phyloP scores from a whole-genome alignment of 495 filamentous ascomycete species.

The Amniculicola lignicola region DNA sequence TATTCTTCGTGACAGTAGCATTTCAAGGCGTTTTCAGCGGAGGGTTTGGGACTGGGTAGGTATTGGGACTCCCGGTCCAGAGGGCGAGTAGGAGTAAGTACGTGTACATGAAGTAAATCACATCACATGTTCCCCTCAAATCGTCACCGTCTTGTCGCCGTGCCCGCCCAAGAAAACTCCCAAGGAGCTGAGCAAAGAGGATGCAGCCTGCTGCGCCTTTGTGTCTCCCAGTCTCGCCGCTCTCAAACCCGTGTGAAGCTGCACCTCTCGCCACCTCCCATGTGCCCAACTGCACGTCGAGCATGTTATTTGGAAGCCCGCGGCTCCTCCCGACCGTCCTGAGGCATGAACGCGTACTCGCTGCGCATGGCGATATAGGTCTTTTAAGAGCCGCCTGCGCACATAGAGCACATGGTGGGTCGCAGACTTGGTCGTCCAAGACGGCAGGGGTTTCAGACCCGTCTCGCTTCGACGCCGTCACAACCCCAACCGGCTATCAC shows the following conservation, averaged over 20 bases:
- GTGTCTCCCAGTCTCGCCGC: too few relatives aligned
- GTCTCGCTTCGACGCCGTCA: conserved; percentile 22
- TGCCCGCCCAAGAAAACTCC: too few relatives aligned
- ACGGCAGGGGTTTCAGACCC: conserved; percentile 16
- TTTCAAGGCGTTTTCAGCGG: conserved; percentile 20
- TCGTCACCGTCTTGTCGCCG: too few relatives aligned
- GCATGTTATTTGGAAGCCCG: too few relatives aligned
- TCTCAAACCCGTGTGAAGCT: conserved; percentile 8
- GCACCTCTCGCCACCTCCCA: conserved; percentile 1
- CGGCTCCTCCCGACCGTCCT: background rate
- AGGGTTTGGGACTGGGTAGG: background rate
- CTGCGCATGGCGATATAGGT: conserved; percentile 15
- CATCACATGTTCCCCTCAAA: too few relatives aligned
- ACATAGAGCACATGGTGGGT: conserved; percentile 5
- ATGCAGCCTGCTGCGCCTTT: too few relatives aligned
- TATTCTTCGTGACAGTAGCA: conserved; percentile 1
- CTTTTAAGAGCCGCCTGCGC: background rate
- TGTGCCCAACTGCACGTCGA: background rate
- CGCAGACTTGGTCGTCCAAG: conserved; percentile 3
- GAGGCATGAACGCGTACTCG: conserved; percentile 7
- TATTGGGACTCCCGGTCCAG: too few relatives aligned
- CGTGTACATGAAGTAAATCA: conserved; percentile 13
- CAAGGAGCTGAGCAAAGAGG: too few relatives aligned
- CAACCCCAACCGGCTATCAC: background rate
- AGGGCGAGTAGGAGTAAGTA: background rate